These are phyloP conservation scores for Cymbidium sinense DNA, from an alignment of 106 monocot species.

Conservation along the genomic window DNA sequence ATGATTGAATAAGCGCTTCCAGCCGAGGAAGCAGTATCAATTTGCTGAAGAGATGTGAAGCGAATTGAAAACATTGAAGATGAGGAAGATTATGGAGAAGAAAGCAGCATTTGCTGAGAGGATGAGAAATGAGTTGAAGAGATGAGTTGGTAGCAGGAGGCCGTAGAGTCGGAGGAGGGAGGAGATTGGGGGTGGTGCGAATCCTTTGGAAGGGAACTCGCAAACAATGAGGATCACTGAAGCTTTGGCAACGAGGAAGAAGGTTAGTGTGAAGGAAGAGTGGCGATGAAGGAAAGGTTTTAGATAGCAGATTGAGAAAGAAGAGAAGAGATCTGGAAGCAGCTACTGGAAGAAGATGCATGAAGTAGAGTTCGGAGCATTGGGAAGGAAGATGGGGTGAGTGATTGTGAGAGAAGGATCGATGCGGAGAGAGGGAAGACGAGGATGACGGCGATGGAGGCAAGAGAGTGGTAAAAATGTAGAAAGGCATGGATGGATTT, in stretches of 20 bases:
- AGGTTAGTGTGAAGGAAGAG: slow-evolving; percentile 57
- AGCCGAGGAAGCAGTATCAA: slow-evolving; percentile 3
- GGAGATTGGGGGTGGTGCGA: background rate
- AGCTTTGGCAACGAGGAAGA: slow-evolving; percentile 64
- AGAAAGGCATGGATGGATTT: slow-evolving; percentile 65
- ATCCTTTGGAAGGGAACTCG: background rate
- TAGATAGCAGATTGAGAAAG: slow-evolving; percentile 49
- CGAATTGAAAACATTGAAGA: slow-evolving; percentile 36
- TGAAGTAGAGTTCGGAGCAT: slow-evolving; percentile 12
- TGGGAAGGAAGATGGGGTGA: slow-evolving; percentile 12
- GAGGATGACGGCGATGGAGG: slow-evolving; percentile 52
- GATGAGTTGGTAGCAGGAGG: slow-evolving; percentile 33
- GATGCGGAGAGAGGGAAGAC: slow-evolving; percentile 51
- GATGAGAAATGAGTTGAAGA: slow-evolving; percentile 32
- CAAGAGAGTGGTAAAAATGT: slow-evolving; percentile 46
- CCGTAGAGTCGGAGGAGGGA: slow-evolving; percentile 30
- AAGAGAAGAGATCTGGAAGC: slow-evolving; percentile 70
- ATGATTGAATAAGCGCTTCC: slow-evolving; percentile 48
- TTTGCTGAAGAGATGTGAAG: slow-evolving; percentile 26
- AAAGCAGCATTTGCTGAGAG: slow-evolving; percentile 54
- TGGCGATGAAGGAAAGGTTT: slow-evolving; percentile 48
- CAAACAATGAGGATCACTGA: slow-evolving; percentile 20
- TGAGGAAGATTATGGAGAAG: slow-evolving; percentile 48
- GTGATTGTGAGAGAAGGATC: slow-evolving; percentile 56
- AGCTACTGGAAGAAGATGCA: slow-evolving; percentile 32